A percentile compares a stretch with the other conserved stretches of the same genome.
Evolutionary conservation across 2,329 filamentous ascomycete genomes (phyloP).

Genomic region (Fusarium sterilihyphosum): DNA sequence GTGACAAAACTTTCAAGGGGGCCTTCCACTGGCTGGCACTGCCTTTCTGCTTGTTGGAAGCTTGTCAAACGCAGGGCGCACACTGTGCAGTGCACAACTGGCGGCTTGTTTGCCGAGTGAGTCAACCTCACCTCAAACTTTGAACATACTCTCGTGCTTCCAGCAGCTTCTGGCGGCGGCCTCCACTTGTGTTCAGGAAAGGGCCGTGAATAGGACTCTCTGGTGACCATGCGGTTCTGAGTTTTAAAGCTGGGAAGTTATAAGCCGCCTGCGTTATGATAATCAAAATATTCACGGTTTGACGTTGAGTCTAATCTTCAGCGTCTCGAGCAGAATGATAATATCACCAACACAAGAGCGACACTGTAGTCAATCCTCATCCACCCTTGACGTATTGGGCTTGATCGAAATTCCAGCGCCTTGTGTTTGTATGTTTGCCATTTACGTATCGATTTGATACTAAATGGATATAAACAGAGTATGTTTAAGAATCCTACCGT

Average conservation of each 20-base stretch:
- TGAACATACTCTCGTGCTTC: neutral
- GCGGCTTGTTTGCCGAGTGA: conserved; percentile 7
- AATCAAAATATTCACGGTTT: neutral
- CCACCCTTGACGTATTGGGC: neutral
- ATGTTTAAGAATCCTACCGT: neutral
- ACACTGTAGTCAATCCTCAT: neutral
- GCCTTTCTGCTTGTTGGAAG: neutral
- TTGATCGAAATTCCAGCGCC: neutral
- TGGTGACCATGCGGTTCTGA: neutral
- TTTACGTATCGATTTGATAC: neutral
- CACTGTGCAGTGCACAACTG: neutral
- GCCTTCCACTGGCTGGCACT: neutral
- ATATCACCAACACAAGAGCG: neutral
- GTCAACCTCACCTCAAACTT: conserved; percentile 11
- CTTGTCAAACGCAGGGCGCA: conserved; percentile 38
- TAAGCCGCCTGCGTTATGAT: too few species aligned
- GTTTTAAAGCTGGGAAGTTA: neutral
- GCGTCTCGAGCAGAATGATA: neutral
- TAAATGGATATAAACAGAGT: neutral
- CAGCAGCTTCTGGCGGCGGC: neutral
- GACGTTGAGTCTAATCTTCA: neutral
- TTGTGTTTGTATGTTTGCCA: neutral
- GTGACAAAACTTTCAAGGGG: neutral
- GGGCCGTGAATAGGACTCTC: neutral
- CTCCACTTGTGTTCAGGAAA: neutral